A percentile compares a stretch with the other conserved stretches of the same genome.
phyloP scores from a whole-genome alignment of 2,329 filamentous ascomycete species.

The Stagonosporopsis tanaceti region DNA sequence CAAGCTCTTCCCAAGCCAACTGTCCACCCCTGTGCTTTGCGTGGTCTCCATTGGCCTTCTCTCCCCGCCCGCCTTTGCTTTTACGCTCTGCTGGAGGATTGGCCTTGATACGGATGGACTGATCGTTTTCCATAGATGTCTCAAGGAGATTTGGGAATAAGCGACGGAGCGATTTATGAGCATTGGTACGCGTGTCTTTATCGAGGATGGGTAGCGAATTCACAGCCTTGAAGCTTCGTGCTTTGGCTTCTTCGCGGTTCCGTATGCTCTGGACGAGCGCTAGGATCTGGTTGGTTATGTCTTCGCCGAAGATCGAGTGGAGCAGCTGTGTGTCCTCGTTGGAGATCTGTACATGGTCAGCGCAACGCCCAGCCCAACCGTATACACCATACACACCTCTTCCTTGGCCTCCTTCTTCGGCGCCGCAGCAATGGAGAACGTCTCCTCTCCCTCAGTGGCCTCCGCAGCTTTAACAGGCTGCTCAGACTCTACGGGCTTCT shows the following conservation, averaged over 20 bases:
- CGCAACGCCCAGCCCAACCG: background rate
- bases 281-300: conserved; percentile 60
- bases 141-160: conserved; percentile 83
- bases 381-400: conserved; percentile 11
- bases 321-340: conserved; percentile 50
- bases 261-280: conserved; percentile 64
- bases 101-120: conserved; percentile 67
- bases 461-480: background rate
- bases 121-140: conserved; percentile 76
- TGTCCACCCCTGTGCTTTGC: conserved; percentile 35
- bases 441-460: conserved; percentile 30
- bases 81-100: conserved; percentile 49
- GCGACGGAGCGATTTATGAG: conserved; percentile 74
- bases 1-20: conserved; percentile 69
- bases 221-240: conserved; percentile 63
- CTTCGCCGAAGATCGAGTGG: conserved; percentile 60
- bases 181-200: conserved; percentile 67
- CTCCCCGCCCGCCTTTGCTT: conserved; percentile 35
- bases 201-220: conserved; percentile 64
- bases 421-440: conserved; percentile 26
- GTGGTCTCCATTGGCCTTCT: conserved; percentile 28
- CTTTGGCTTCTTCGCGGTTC: conserved; percentile 62
- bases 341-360: conserved; percentile 41
- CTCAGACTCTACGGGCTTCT: conserved; percentile 34
- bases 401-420: conserved; percentile 23